These are phyloP conservation scores for Leccinum longicurvipes DNA, from an alignment of 768 basidiomycete genomes.

Conservation along the genomic window DNA sequence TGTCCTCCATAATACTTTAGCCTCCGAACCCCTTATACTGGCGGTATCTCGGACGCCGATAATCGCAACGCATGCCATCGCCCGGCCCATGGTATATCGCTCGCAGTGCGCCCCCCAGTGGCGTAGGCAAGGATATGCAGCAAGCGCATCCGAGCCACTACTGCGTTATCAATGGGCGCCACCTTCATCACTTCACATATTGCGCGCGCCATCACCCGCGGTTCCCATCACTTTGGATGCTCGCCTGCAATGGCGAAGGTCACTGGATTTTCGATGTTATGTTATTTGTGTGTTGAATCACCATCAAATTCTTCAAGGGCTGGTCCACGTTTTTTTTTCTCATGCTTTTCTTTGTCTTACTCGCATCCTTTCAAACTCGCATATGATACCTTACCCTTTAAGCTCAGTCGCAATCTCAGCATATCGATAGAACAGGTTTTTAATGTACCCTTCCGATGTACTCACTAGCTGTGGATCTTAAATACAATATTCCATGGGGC, in stretches of 20 bases:
- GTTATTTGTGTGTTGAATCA: constrained; percentile 8
- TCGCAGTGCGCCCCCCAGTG: not conserved
- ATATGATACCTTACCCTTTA: constrained; percentile 24
- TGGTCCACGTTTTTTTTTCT: constrained; percentile 15
- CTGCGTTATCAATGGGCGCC: constrained; percentile 5
- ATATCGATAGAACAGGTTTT: constrained; percentile 27
- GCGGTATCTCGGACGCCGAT: constrained; percentile 48
- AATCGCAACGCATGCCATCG: not conserved
- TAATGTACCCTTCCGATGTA: constrained; percentile 27
- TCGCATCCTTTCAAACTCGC: constrained; percentile 11
- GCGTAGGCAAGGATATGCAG: not conserved
- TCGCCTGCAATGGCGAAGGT: constrained; percentile 2
- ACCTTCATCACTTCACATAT: constrained; percentile 3
- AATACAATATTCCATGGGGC: constrained; percentile 13
- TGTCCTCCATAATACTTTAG: constrained; percentile 27
- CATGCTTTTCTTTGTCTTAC: not conserved
- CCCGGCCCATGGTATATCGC: constrained; percentile 5
- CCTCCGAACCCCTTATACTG: constrained; percentile 44
- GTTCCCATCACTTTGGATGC: constrained; percentile 7
- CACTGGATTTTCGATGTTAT: constrained; percentile 1
- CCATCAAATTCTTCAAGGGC: constrained; percentile 13
- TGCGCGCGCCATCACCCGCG: not conserved
- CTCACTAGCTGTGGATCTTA: constrained; percentile 18
- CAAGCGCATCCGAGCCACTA: not conserved
- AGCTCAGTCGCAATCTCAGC: constrained; percentile 18